Percentiles rank a stretch among this genome's conserved stretches.
These are phyloP conservation scores for Passalora sequoiae DNA, from an alignment of 2,329 filamentous ascomycete species.

Conservation along the genomic window DNA sequence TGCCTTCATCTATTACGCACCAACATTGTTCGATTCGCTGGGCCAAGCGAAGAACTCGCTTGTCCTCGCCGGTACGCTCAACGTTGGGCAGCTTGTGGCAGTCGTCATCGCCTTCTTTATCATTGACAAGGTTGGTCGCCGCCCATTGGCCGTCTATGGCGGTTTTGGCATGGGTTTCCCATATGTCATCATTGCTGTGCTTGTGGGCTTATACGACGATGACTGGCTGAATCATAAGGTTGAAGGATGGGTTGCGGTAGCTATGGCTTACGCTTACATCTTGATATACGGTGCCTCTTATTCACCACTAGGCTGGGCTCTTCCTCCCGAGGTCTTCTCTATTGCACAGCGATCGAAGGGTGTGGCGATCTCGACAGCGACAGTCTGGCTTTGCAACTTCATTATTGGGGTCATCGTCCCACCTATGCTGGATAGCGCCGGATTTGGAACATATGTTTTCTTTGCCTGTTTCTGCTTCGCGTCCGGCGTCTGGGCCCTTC, in stretches of 20 bases:
- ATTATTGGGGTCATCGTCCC: conserved; percentile 43
- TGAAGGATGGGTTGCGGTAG: conserved; percentile 64
- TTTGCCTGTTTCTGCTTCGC: conserved; percentile 52
- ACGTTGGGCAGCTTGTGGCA: no score
- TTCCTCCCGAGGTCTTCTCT: conserved; percentile 28
- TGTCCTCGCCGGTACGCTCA: no score
- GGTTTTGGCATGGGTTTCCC: no score
- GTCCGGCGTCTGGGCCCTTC: conserved; percentile 48
- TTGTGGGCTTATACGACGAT: no score
- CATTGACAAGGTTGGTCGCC: no score
- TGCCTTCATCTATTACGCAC: no score
- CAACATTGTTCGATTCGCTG: no score
- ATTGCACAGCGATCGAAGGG: conserved; percentile 27
- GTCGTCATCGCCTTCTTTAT: no score
- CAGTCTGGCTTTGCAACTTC: conserved; percentile 55
- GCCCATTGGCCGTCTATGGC: no score
- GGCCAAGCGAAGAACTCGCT: no score
- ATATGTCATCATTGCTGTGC: no score
- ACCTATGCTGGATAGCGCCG: conserved; percentile 45
- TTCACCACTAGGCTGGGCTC: conserved; percentile 64
- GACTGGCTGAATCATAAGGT: conserved; percentile 40
- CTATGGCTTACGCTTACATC: conserved; percentile 69
- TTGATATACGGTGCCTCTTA: conserved; percentile 70
- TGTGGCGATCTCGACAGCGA: conserved; percentile 35
- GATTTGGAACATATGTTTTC: conserved; percentile 57